A percentile compares a stretch with the other conserved stretches of the same genome.
Evolutionary conservation across 2,329 filamentous ascomycete species (phyloP).

Genomic region (Penicillium sp.): DNA sequence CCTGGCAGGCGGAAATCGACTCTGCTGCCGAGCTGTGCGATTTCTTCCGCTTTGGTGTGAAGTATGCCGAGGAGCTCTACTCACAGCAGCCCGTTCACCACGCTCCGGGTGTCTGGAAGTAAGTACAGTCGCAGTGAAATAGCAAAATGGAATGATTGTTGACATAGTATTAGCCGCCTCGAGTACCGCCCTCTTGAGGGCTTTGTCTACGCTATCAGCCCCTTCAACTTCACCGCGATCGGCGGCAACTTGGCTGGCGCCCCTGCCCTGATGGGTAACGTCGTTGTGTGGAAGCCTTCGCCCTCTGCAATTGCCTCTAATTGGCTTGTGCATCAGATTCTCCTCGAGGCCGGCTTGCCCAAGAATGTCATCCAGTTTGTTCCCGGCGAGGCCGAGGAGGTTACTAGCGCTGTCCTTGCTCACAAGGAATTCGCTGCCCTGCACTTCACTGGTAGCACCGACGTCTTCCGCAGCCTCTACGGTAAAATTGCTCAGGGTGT

Average conservation of each 20-base stretch:
- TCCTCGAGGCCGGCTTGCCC: conserved; percentile 85
- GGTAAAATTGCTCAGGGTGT: conserved; percentile 78
- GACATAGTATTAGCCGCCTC: conserved; percentile 51
- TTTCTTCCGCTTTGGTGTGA: conserved; percentile 86
- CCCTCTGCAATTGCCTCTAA: conserved; percentile 83
- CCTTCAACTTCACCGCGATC: conserved; percentile 97
- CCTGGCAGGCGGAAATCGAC: conserved; percentile 99
- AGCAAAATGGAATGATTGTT: neutral
- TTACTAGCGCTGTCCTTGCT: conserved; percentile 70
- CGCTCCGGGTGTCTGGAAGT: conserved; percentile 80
- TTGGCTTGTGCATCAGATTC: conserved; percentile 83
- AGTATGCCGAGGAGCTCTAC: conserved; percentile 89
- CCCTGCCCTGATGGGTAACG: conserved; percentile 86
- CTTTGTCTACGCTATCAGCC: conserved; percentile 89
- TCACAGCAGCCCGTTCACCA: conserved; percentile 80
- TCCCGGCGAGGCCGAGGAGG: conserved; percentile 76
- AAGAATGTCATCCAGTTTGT: conserved; percentile 89
- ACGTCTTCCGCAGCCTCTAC: conserved; percentile 83
- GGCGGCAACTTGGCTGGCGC: conserved; percentile 78
- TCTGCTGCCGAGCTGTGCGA: conserved; percentile 86
- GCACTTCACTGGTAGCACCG: conserved; percentile 90
- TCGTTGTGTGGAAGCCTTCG: conserved; percentile 95
- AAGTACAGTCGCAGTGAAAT: conserved; percentile 20
- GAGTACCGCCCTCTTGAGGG: conserved; percentile 88
- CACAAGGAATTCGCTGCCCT: conserved; percentile 83